A percentile compares a stretch with the other conserved stretches of the same genome.
phyloP scores from a whole-genome alignment of 768 basidiomycete species.

The Floccularia luteovirens region DNA sequence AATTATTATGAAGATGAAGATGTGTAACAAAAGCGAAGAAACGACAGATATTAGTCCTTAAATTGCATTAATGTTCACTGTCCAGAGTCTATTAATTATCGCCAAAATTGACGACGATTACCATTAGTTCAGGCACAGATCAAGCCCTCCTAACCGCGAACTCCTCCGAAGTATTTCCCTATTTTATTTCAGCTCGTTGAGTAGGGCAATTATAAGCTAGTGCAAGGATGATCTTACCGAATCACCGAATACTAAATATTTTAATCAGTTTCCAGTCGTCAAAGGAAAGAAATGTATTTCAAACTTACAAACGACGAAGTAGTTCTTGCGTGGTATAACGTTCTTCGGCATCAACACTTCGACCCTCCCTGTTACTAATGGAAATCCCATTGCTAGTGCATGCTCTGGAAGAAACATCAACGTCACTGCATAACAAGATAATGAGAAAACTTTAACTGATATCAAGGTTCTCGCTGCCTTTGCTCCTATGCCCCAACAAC shows the following conservation, averaged over 20 bases:
- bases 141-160: slow-evolving; percentile 15
- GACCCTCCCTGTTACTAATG: slow-evolving; percentile 10
- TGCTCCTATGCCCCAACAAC: slow-evolving; percentile 29
- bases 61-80: too few relatives aligned
- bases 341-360: slow-evolving; percentile 9
- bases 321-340: slow-evolving; percentile 11
- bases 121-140: too few relatives aligned
- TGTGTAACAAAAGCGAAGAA: too few relatives aligned
- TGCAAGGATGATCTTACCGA: slow-evolving; percentile 11
- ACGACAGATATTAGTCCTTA: too few relatives aligned
- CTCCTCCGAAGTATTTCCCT: slow-evolving; percentile 20
- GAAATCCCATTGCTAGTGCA: slow-evolving; percentile 18
- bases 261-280: background rate
- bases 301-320: slow-evolving; percentile 18
- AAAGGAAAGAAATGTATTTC: background rate
- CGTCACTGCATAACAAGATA: background rate
- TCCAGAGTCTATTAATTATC: too few relatives aligned
- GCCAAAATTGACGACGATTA: too few relatives aligned
- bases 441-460: slow-evolving; percentile 22
- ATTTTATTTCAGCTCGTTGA: background rate
- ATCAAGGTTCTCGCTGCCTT: slow-evolving; percentile 39
- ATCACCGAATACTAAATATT: slow-evolving; percentile 18
- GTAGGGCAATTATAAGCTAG: background rate
- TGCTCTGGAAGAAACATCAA: slow-evolving; percentile 9
- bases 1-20: too few relatives aligned